Evolutionary conservation across 805 yeast genomes (phyloP), one percentile per base, ranked within the genome.

Genomic region (Zygoascus flipseniorum): DNA sequence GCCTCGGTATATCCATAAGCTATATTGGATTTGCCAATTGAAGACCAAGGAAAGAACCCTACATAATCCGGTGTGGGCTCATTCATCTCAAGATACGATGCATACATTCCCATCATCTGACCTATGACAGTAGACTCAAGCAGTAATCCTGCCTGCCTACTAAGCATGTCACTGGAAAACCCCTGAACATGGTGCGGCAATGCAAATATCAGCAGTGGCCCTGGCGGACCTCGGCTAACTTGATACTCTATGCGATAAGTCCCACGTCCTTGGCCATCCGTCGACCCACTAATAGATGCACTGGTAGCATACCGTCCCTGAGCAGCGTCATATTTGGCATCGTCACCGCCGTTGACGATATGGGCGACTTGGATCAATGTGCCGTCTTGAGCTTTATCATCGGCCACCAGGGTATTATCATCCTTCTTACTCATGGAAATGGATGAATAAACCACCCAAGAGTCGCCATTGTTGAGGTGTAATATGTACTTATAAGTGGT

Each of bases 391-490:
- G 76, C 65, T 47, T 68, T 62, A 35, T 73, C 66, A 14, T 79
- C 82, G 18, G 69, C 69, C 55, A 81, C 67, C 46, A 72, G 67
- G 58, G 69, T 67, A 8, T 73, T 64, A 49, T 71, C 72, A 28
- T 42, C 45, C 14, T n/a, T 65, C 58, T 54, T 58, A 54, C 43
- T 52, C 60, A 48, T 72, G 60, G 35, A 69, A 62, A 54, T 81
- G 16, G 49, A n/a, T 5, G 42, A 31, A 60, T 85, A 88, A 37
- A 87, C 69, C n/a, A 80, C 71, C 93, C 95, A 88, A 14, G 66
- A 72, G 14, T 74, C 73, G 32, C 75, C 78, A 65, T 82, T 81
- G 59, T 76, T 75, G 52, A 88, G 72, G 8, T 72, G 69, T 3
- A 78, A 74, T 23, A 72, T 67, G 63, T 81, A 86, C 64, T 85